Base-by-base conservation (phyloP, 495 filamentous ascomycete species). In the Xylaria sp. region DNA sequence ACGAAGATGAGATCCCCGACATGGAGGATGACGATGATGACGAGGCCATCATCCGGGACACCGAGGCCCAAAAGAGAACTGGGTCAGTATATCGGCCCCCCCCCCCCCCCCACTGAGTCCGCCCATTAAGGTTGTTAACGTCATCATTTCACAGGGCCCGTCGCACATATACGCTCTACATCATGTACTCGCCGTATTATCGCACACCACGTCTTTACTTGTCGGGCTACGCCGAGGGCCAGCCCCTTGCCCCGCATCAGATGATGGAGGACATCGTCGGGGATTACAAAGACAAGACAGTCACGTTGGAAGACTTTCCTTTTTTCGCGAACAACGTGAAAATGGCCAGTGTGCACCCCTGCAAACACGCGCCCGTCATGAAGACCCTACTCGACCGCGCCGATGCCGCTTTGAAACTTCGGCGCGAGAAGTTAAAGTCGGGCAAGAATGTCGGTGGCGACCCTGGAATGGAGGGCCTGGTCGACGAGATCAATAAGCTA, bases 251-350 rank as follows among this genome's bases (percentile, higher is more conserved):
- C 7, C 97, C 96, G 3, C 88, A 91, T 31, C 86, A 91, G 31
- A 98, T 99, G 97, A 97, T 98, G 92, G 96, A 99, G 78, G 97
- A 99, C 76, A 98, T 99, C 75, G 92, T 98, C 37, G 95, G 97
- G 75, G 97, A 99, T 86, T 99, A 99, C 86, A 97, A 97, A 78
- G 95, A 98, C 83, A 99, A 99, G 84, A 99, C 96, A 9, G 96
- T 99, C 70, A 99, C 97, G 19, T 89, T 98, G 50, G 97, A 99
- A 80, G 93, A 97, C 79, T 99, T 99, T 80, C 94, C 94, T 31
- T 97, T 94, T 85, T 94, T 93, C 76, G 91, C 93, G 61, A 87
- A 86, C 75, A 88, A 85, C 69, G 88, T 97, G 74, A 97, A 97
- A 85, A 99, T 97, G 91, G 97, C 96, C 37, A 94, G 90, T 67